A percentile compares a stretch with the other conserved stretches of the same genome.
Conservation (phyloP, 2,329 filamentous ascomycete species). For the Cladosporium sp. region DNA sequence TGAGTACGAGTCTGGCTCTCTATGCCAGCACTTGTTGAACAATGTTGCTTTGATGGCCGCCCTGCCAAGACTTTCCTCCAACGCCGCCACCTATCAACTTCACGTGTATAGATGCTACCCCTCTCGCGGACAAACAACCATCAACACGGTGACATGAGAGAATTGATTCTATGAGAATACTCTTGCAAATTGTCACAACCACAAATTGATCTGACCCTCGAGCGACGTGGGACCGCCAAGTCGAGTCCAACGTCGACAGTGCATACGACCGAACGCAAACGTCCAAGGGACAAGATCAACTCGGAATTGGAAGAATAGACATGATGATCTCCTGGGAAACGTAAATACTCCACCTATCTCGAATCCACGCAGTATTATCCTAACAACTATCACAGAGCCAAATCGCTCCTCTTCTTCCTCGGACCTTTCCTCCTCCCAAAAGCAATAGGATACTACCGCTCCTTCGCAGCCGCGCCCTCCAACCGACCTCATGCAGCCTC, state of each 20-base stretch:
- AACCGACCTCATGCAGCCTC: conserved; percentile 54
- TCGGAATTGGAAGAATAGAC: not conserved
- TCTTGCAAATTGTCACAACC: not conserved
- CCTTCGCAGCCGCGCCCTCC: conserved; percentile 47
- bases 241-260: not conserved
- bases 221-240: not conserved
- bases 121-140: not conserved
- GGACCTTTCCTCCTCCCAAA: conserved; percentile 72
- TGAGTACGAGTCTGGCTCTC: too few species aligned
- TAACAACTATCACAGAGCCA: conserved; percentile 39
- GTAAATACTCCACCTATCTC: not conserved
- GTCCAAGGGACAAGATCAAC: conserved; percentile 3
- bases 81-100: conserved; percentile 19
- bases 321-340: conserved; percentile 21
- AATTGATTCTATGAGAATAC: not conserved
- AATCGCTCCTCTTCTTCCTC: conserved; percentile 56
- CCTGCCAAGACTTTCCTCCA: not conserved
- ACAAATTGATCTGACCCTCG: too few species aligned
- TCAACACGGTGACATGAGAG: not conserved
- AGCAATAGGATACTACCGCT: conserved; percentile 65
- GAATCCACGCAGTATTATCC: not conserved
- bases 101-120: not conserved
- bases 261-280: not conserved
- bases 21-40: too few species aligned
- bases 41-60: too few species aligned